Conservation (phyloP, 805 yeast genomes). For the Starmerella gropengiesseri region DNA sequence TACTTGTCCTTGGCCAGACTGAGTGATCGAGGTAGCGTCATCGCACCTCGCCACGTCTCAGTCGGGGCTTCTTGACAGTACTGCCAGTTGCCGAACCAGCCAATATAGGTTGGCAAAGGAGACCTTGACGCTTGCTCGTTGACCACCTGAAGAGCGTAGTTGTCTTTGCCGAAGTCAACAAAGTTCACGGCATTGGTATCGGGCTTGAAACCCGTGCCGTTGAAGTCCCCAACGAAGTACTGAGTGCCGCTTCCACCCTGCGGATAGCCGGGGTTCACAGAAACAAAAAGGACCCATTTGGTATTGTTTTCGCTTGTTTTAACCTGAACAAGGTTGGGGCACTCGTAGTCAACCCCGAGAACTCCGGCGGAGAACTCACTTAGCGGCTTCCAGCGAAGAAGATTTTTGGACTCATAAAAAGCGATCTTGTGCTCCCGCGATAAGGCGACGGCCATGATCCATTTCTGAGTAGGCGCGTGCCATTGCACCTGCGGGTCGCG, state of each 20-base stretch:
- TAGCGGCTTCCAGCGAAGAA: slow-evolving; percentile 12
- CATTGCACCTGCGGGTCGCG: slow-evolving; percentile 23
- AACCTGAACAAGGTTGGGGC: slow-evolving; percentile 33
- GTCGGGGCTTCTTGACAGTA: slow-evolving; percentile 33
- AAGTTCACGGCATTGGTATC: slow-evolving; percentile 26
- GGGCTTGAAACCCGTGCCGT: slow-evolving; percentile 32
- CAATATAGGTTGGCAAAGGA: slow-evolving; percentile 26
- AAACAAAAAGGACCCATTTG: slow-evolving; percentile 34
- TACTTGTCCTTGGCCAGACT: slow-evolving; percentile 10
- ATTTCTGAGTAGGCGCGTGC: slow-evolving; percentile 11
- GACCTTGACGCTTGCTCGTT: slow-evolving; percentile 15
- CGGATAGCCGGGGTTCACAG: slow-evolving; percentile 37
- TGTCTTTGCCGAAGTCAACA: slow-evolving; percentile 33
- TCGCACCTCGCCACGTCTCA: slow-evolving; percentile 30
- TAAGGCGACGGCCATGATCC: slow-evolving; percentile 20
- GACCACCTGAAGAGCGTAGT: slow-evolving; percentile 34
- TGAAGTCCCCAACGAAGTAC: slow-evolving; percentile 35
- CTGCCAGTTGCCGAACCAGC: slow-evolving; percentile 39
- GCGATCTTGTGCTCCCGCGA: slow-evolving; percentile 18
- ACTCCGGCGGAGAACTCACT: slow-evolving; percentile 16
- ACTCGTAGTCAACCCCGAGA: slow-evolving; percentile 35
- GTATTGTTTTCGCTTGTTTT: slow-evolving; percentile 24
- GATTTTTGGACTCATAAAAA: slow-evolving; percentile 19
- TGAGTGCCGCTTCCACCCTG: slow-evolving; percentile 34
- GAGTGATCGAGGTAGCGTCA: slow-evolving; percentile 26